phyloP scores from a whole-genome alignment of 148 eudicot species.

The Chenopodium album region DNA sequence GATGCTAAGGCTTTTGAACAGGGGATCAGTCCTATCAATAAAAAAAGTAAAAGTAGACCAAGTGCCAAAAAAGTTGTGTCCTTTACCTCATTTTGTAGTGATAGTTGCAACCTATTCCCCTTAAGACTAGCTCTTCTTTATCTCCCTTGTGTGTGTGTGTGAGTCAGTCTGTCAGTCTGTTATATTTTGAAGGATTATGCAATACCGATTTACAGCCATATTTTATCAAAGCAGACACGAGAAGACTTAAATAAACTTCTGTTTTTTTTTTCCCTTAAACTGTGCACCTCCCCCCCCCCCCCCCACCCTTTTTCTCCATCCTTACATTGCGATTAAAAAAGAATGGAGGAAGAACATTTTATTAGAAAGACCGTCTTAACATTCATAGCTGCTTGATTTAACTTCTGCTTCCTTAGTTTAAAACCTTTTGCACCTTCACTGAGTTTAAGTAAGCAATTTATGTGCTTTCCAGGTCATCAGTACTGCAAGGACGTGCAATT shows the following conservation, averaged over 20 bases:
- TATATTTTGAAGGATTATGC: too few relatives aligned
- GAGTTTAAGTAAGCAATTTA: background rate
- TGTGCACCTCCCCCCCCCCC: too few relatives aligned
- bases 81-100: background rate
- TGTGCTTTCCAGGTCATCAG: slow-evolving; percentile 81
- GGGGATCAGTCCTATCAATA: background rate
- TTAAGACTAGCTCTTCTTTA: background rate
- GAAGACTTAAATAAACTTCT: too few relatives aligned
- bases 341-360: too few relatives aligned
- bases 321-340: too few relatives aligned
- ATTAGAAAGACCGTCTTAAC: background rate
- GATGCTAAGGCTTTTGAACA: background rate
- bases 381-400: background rate
- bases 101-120: background rate
- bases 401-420: background rate
- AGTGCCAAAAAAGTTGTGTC: background rate
- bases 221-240: background rate
- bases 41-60: background rate
- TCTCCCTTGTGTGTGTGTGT: background rate
- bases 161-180: background rate
- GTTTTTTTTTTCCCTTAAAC: too few relatives aligned
- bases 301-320: too few relatives aligned
- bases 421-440: too few relatives aligned
- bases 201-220: background rate
- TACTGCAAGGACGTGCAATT: slow-evolving; percentile 96